phyloP scores from a whole-genome alignment of 2,329 filamentous ascomycete species.

The Ophiostoma novo-ulmi region DNA sequence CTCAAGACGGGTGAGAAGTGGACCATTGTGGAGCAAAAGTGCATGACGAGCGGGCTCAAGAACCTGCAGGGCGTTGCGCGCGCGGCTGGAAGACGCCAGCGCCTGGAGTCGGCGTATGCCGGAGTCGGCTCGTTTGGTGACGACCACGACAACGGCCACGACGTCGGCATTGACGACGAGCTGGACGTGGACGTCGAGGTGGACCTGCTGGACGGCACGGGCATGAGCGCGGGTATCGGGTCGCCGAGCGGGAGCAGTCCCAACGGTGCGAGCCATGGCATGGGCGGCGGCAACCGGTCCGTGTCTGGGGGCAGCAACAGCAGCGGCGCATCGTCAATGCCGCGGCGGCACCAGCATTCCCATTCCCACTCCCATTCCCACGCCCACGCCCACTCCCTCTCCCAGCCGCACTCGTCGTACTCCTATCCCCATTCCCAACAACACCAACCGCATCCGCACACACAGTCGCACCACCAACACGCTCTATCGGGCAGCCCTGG shows the following conservation, averaged over 20 bases:
- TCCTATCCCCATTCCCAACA: constrained; percentile 9
- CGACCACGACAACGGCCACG: constrained; percentile 39
- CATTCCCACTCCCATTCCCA: background rate
- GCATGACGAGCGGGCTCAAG: constrained; percentile 78
- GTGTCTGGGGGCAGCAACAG: constrained; percentile 31
- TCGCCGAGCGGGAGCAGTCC: constrained; percentile 37
- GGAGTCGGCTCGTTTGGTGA: constrained; percentile 48
- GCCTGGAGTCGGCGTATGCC: constrained; percentile 43
- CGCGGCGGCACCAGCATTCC: constrained; percentile 10
- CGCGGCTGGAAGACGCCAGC: constrained; percentile 60
- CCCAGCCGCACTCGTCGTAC: constrained; percentile 17
- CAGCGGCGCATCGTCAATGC: constrained; percentile 13
- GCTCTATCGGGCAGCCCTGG: constrained; percentile 26
- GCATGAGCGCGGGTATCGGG: constrained; percentile 32
- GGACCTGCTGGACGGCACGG: constrained; percentile 40
- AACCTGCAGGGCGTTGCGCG: constrained; percentile 68
- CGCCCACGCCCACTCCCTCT: background rate
- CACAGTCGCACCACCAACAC: constrained; percentile 20
- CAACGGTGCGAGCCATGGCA: constrained; percentile 30
- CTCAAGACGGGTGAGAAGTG: constrained; percentile 75
- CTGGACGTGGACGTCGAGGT: constrained; percentile 57
- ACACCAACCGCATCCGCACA: background rate
- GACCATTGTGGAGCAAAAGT: constrained; percentile 66
- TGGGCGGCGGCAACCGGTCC: constrained; percentile 30
- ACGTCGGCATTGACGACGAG: constrained; percentile 59